A percentile compares a stretch with the other conserved stretches of the same genome.
Evolutionary conservation across 2,329 filamentous ascomycete species (phyloP).

Genomic region (Trematosphaeria pertusa): DNA sequence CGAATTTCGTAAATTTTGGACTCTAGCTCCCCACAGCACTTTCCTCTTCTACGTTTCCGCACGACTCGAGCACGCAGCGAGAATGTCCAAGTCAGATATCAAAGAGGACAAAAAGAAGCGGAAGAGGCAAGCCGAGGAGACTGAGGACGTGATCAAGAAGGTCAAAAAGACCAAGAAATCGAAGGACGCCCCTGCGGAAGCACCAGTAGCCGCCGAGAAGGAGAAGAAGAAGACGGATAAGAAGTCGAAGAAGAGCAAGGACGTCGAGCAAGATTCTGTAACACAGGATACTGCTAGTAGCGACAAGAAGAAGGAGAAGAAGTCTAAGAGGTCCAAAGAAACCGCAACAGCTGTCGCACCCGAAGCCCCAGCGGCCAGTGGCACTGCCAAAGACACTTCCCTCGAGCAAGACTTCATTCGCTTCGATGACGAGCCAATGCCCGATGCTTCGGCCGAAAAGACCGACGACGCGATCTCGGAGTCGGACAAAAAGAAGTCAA

Average conservation of each 20-base stretch:
- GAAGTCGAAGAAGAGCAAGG: conserved; percentile 28
- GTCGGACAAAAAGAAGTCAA: conserved; percentile 16
- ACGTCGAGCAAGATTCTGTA: no score
- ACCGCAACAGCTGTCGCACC: not conserved
- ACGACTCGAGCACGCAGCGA: conserved; percentile 12
- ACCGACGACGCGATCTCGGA: not conserved
- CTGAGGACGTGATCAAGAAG: conserved; percentile 36
- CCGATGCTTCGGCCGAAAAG: not conserved
- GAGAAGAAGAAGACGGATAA: conserved; percentile 31
- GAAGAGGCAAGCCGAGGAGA: conserved; percentile 39
- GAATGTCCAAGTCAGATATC: conserved; percentile 31
- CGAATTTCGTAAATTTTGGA: conserved; percentile 13
- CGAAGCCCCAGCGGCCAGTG: not conserved
- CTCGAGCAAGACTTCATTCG: conserved; percentile 3
- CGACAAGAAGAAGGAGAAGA: conserved; percentile 28
- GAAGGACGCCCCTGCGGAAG: conserved; percentile 27
- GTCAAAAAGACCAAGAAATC: conserved; percentile 41
- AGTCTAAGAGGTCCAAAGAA: conserved; percentile 25
- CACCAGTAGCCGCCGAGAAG: conserved; percentile 22
- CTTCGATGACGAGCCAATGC: conserved; percentile 7
- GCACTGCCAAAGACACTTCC: not conserved
- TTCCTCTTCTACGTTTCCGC: conserved; percentile 15
- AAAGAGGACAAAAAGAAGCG: conserved; percentile 44
- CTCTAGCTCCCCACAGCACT: conserved; percentile 9
- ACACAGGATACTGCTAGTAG: not conserved